These are phyloP conservation scores for Termitomyces sp. DNA, from an alignment of 768 basidiomycete species.

Conservation along the genomic window DNA sequence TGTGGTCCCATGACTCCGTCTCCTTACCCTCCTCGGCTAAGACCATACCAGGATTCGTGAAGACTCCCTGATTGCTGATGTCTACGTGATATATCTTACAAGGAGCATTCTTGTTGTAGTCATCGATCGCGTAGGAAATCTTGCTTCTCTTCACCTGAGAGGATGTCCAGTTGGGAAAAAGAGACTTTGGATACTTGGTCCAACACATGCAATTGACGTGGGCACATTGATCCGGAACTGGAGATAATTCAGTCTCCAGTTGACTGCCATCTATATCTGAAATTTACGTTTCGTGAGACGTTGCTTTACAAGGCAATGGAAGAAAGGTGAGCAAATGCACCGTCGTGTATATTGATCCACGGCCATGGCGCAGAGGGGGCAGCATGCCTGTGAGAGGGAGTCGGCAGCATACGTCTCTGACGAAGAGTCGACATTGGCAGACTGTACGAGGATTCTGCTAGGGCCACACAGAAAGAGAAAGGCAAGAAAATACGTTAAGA, in stretches of 20 bases:
- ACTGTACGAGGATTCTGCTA: background rate
- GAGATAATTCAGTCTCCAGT: conserved; percentile 24
- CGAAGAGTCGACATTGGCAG: background rate
- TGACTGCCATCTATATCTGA: conserved; percentile 32
- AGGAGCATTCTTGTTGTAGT: conserved; percentile 20
- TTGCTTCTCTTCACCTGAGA: conserved; percentile 37
- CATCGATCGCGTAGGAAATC: conserved; percentile 29
- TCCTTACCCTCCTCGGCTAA: conserved; percentile 17
- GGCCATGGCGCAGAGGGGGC: conserved; percentile 44
- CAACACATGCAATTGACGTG: conserved; percentile 34
- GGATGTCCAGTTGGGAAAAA: conserved; percentile 54
- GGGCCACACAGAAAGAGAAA: background rate
- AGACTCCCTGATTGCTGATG: conserved; percentile 31
- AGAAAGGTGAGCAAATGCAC: conserved; percentile 14
- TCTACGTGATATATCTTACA: conserved; percentile 36
- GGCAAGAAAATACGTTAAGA: background rate
- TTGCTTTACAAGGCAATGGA: background rate
- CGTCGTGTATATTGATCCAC: conserved; percentile 36
- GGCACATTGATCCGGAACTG: conserved; percentile 31
- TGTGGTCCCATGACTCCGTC: conserved; percentile 31
- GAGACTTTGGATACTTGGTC: conserved; percentile 37
- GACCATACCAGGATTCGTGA: conserved; percentile 24
- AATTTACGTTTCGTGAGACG: background rate
- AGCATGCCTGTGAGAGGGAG: conserved; percentile 38
- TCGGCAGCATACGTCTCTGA: conserved; percentile 13